These are phyloP conservation scores for Candida piceae DNA, from an alignment of 805 yeast species.

Conservation along the genomic window DNA sequence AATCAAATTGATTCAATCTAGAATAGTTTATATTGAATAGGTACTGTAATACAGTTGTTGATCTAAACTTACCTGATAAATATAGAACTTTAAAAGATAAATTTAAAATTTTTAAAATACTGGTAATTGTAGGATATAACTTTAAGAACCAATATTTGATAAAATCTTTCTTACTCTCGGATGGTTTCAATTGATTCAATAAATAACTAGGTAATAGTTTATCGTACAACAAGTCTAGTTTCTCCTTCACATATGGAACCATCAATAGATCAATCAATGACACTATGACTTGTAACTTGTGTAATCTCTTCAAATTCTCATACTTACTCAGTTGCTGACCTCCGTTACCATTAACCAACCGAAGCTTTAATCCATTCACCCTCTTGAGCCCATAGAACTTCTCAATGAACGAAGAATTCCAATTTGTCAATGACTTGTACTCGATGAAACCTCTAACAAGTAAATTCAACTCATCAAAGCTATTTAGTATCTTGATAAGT, in stretches of 20 bases:
- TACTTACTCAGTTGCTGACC: constrained; percentile 22
- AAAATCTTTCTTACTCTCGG: constrained; percentile 22
- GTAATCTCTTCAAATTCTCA: constrained; percentile 49
- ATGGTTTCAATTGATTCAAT: constrained; percentile 38
- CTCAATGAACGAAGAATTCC: constrained; percentile 88
- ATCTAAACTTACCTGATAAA: constrained; percentile 59
- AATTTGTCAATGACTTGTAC: constrained; percentile 57
- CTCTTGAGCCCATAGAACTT: constrained; percentile 88
- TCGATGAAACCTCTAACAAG: constrained; percentile 61
- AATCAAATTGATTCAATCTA: constrained; percentile 50
- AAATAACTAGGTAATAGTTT: constrained; percentile 54
- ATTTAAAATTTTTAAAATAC: constrained; percentile 42
- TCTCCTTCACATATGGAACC: constrained; percentile 63
- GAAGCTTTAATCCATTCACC: constrained; percentile 27
- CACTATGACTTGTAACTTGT: constrained; percentile 45
- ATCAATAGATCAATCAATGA: constrained; percentile 59
- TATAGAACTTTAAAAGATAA: constrained; percentile 58
- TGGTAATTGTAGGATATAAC: constrained; percentile 55
- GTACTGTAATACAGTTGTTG: constrained; percentile 58
- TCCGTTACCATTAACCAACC: constrained; percentile 6
- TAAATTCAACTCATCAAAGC: constrained; percentile 73
- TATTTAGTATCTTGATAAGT: constrained; percentile 54
- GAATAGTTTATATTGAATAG: constrained; percentile 62
- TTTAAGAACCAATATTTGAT: constrained; percentile 43
- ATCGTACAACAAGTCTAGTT: constrained; percentile 61